phyloP scores from a whole-genome alignment of 257 asterid species.

The Thymus quinquecostatus region DNA sequence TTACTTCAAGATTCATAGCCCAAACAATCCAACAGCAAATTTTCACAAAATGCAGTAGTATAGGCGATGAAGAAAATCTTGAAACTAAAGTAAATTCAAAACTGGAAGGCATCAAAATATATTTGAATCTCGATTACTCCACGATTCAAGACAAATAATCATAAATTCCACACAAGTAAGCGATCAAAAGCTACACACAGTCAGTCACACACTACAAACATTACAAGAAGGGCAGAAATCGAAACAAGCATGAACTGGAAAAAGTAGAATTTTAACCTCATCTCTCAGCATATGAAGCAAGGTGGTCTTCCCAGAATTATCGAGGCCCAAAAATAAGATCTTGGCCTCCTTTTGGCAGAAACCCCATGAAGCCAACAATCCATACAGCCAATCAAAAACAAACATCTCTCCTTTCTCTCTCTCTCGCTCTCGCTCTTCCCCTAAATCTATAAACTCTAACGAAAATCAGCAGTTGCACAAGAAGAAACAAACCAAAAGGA shows the following conservation, averaged over 20 bases:
- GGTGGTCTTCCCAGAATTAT: conserved; percentile 61
- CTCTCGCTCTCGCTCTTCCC: not conserved
- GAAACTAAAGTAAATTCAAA: conserved; percentile 8
- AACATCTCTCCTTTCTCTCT: conserved; percentile 34
- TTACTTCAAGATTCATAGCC: not conserved
- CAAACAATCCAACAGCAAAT: not conserved
- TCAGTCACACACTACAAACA: not conserved
- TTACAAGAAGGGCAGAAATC: not conserved
- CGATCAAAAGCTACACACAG: not conserved
- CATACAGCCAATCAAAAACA: conserved; percentile 55
- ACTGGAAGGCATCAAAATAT: not conserved
- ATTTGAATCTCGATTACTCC: not conserved
- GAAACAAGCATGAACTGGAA: not conserved
- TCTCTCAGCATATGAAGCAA: conserved; percentile 57
- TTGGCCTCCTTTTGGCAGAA: conserved; percentile 54
- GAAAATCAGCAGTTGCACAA: too few species aligned
- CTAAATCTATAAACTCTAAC: not conserved
- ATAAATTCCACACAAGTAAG: not conserved
- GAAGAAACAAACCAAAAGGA: conserved; percentile 3
- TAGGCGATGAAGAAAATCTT: conserved; percentile 4
- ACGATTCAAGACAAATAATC: conserved; percentile 6
- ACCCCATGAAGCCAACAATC: conserved; percentile 44
- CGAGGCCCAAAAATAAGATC: conserved; percentile 57
- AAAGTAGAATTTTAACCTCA: conserved; percentile 34
- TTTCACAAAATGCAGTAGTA: not conserved